These are phyloP conservation scores for Periconia sp. DNA, from an alignment of 2,329 filamentous ascomycete genomes.

Conservation along the genomic window DNA sequence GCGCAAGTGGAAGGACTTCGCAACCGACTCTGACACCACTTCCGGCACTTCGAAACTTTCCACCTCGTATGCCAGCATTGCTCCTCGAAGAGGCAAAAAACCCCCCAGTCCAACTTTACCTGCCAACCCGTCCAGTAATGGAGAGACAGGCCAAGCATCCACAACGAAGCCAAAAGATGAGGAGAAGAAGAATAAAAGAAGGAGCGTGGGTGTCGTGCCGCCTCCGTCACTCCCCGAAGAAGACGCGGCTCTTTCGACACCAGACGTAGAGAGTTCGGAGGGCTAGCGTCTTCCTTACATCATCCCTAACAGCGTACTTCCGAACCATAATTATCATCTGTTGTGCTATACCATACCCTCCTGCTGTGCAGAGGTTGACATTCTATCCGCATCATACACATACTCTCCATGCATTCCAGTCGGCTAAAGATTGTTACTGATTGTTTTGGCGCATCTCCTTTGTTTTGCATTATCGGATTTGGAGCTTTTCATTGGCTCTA, in stretches of 20 bases:
- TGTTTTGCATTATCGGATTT: constrained; percentile 8
- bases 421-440: constrained; percentile 22
- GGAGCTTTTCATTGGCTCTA: constrained; percentile 12
- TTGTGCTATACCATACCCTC: not conserved
- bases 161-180: constrained; percentile 25
- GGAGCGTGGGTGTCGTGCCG: constrained; percentile 28
- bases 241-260: constrained; percentile 25
- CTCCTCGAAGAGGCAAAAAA: constrained; percentile 22
- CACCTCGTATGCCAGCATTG: constrained; percentile 33
- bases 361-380: not conserved
- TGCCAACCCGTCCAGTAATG: constrained; percentile 10
- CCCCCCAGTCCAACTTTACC: constrained; percentile 17
- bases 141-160: constrained; percentile 13
- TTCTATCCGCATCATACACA: not conserved
- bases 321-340: not conserved
- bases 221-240: constrained; percentile 28
- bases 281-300: not conserved
- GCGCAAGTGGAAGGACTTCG: constrained; percentile 92
- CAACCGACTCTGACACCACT: constrained; percentile 37
- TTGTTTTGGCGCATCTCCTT: constrained; percentile 7
- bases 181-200: constrained; percentile 38
- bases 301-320: not conserved
- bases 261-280: constrained; percentile 19
- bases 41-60: constrained; percentile 40
- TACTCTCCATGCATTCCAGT: constrained; percentile 11